These are phyloP conservation scores for Colletotrichum destructivum DNA, from an alignment of 2,329 filamentous ascomycete genomes.

Conservation along the genomic window DNA sequence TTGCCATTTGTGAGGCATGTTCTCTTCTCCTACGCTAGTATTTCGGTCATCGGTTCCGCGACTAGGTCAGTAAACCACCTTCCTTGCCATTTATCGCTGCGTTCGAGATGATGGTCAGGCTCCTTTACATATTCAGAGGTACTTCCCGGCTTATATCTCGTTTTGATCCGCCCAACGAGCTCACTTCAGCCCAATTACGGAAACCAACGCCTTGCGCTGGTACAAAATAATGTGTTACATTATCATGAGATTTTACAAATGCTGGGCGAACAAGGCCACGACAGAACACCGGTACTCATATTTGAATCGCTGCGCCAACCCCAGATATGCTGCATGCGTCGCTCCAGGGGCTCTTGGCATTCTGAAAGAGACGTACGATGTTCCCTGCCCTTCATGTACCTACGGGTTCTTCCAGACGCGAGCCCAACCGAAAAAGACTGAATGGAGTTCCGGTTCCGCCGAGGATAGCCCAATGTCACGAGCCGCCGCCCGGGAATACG, in stretches of 20 bases:
- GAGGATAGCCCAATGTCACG: not conserved
- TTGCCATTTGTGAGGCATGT: too few relatives aligned
- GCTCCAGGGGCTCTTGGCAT: not conserved
- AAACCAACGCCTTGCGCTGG: not conserved
- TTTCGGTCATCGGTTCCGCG: too few relatives aligned
- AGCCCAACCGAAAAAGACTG: not conserved
- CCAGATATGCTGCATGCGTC: constrained; percentile 29
- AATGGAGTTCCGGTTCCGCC: not conserved
- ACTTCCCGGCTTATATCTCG: too few relatives aligned
- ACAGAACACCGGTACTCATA: constrained; percentile 17
- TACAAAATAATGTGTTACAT: constrained; percentile 30
- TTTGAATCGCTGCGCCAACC: constrained; percentile 37
- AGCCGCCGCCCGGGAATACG: constrained; percentile 18
- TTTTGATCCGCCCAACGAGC: not conserved
- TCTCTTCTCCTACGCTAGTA: not conserved
- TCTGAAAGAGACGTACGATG: constrained; percentile 2
- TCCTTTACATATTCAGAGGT: not conserved
- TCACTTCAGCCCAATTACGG: too few relatives aligned
- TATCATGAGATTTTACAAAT: constrained; percentile 23
- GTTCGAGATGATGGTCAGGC: not conserved
- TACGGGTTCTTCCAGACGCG: constrained; percentile 28
- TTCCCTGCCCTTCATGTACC: constrained; percentile 23
- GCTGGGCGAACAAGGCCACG: not conserved
- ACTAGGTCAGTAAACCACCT: not conserved
- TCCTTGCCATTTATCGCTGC: too few relatives aligned